These are phyloP conservation scores for Chloromonas sp. DNA, from an alignment of 163 green algal genomes.

Conservation along the genomic window DNA sequence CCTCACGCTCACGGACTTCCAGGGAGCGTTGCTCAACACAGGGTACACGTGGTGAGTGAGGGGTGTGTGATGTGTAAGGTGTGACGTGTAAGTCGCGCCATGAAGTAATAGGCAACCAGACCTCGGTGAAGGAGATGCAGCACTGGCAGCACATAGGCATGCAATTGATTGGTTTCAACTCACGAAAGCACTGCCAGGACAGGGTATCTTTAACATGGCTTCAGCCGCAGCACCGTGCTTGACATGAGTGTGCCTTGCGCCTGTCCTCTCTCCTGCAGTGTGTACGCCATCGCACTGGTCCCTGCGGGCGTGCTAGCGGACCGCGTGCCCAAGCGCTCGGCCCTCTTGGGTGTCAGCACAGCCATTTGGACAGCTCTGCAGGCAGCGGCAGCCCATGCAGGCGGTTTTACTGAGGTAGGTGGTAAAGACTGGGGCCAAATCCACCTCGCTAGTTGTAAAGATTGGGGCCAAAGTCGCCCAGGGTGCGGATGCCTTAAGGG, in stretches of 20 bases:
- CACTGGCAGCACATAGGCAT: too few relatives aligned
- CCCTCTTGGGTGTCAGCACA: constrained; percentile 63
- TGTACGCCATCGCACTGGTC: constrained; percentile 18
- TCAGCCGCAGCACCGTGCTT: too few relatives aligned
- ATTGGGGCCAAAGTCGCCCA: too few relatives aligned
- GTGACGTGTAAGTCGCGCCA: background rate
- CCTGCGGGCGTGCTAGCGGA: constrained; percentile 79
- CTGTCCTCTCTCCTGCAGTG: background rate
- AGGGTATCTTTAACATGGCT: too few relatives aligned
- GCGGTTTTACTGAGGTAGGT: constrained; percentile 37
- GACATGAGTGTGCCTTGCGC: too few relatives aligned
- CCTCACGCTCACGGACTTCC: constrained; percentile 59
- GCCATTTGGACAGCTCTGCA: constrained; percentile 65
- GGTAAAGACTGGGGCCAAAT: too few relatives aligned
- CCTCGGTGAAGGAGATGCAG: too few relatives aligned
- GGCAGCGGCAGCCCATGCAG: constrained; percentile 35
- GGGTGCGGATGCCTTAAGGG: too few relatives aligned
- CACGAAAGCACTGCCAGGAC: too few relatives aligned
- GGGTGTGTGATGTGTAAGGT: background rate
- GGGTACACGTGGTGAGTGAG: background rate
- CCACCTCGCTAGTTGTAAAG: too few relatives aligned
- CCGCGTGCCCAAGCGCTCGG: constrained; percentile 16
- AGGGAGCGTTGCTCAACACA: constrained; percentile 8
- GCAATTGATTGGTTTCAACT: too few relatives aligned
- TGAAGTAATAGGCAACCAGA: too few relatives aligned